Conservation (phyloP, 2,329 filamentous ascomycete genomes). For the Fusarium sp. region DNA sequence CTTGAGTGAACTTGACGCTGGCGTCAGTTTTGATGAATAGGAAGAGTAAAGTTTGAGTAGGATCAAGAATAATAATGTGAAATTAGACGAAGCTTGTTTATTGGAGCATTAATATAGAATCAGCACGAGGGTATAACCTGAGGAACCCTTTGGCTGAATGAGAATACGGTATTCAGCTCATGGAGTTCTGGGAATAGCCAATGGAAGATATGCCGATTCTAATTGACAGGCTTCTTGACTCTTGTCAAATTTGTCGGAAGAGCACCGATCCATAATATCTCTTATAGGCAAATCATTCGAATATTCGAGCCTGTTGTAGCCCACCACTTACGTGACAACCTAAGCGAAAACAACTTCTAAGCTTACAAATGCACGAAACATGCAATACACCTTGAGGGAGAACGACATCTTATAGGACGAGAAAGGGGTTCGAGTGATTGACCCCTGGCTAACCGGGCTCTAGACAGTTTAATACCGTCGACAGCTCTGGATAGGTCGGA, state of each 20-base stretch:
- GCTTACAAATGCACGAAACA: conserved; percentile 11
- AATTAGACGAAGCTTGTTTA: conserved; percentile 7
- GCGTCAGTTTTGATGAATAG: conserved; percentile 23
- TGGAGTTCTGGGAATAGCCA: not conserved
- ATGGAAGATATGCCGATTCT: not conserved
- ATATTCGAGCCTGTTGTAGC: not conserved
- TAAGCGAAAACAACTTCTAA: not conserved
- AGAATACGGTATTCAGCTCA: not conserved
- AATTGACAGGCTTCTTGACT: not conserved
- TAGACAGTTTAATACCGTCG: conserved; percentile 1
- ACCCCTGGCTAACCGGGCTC: not conserved
- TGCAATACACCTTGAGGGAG: not conserved
- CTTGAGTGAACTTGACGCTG: conserved; percentile 43
- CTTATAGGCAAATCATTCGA: not conserved
- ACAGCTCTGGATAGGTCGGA: not conserved
- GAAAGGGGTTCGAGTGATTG: not conserved
- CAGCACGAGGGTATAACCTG: not conserved
- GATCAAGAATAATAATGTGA: conserved; percentile 24
- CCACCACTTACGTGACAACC: not conserved
- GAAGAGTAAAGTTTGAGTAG: not conserved
- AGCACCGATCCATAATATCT: not conserved
- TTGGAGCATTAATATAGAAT: conserved; percentile 3
- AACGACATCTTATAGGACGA: not conserved
- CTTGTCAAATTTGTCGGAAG: not conserved
- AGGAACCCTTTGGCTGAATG: not conserved